Percentiles rank a stretch among this genome's conserved stretches.
phyloP scores from a whole-genome alignment of 2,329 filamentous ascomycete species.

The Tolypocladium endophyticum region DNA sequence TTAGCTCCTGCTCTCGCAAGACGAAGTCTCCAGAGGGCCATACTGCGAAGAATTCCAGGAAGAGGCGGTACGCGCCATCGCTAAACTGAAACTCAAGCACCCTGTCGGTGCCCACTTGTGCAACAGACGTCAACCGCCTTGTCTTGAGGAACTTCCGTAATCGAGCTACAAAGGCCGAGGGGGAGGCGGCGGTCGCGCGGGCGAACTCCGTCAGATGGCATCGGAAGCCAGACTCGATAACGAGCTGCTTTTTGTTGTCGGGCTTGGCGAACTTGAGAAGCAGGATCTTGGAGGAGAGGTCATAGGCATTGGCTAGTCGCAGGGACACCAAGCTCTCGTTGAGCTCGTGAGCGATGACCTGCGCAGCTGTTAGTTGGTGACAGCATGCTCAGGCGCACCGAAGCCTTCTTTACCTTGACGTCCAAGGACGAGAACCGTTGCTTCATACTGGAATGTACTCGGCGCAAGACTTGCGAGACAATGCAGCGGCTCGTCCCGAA shows the following conservation, averaged over 20 bases:
- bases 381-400: neutral
- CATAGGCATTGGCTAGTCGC: conserved; percentile 88
- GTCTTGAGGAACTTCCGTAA: conserved; percentile 85
- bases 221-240: conserved; percentile 92
- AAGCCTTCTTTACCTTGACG: conserved; percentile 44
- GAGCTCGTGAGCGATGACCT: conserved; percentile 94
- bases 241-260: conserved; percentile 75
- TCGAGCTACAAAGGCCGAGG: conserved; percentile 75
- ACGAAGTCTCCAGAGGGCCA: conserved; percentile 1
- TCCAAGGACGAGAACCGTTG: conserved; percentile 72
- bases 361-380: conserved; percentile 4
- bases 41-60: conserved; percentile 85
- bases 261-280: conserved; percentile 92
- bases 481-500: neutral
- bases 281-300: conserved; percentile 90
- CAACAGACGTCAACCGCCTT: conserved; percentile 66
- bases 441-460: conserved; percentile 47
- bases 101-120: conserved; percentile 84
- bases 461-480: neutral
- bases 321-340: conserved; percentile 64
- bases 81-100: conserved; percentile 90
- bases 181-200: conserved; percentile 72
- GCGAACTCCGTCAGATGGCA: conserved; percentile 89
- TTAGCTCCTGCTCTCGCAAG: neutral
- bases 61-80: conserved; percentile 79